These are phyloP conservation scores for Pachysolen tannophilus DNA, from an alignment of 805 yeast species.

Conservation along the genomic window DNA sequence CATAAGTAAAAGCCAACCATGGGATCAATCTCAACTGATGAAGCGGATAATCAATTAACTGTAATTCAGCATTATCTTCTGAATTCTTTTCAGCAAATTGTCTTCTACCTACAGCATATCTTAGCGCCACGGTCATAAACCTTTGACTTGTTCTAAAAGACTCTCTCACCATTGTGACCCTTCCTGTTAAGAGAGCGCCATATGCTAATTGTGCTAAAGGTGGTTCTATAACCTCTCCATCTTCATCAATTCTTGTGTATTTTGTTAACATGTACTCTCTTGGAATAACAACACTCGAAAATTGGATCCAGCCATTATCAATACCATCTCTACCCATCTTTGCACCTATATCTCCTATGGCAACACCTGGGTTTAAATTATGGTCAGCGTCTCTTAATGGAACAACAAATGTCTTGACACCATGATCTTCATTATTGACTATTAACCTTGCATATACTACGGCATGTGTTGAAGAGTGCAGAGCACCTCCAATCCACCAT, in stretches of 20 bases:
- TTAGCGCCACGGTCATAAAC: constrained; percentile 72
- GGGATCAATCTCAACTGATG: constrained; percentile 88
- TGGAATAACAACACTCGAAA: constrained; percentile 76
- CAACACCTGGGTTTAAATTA: constrained; percentile 67
- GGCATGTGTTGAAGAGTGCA: constrained; percentile 85
- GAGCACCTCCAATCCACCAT: constrained; percentile 99
- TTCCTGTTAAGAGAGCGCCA: constrained; percentile 80
- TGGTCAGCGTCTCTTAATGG: constrained; percentile 77
- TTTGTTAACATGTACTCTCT: constrained; percentile 75
- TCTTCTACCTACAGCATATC: constrained; percentile 86
- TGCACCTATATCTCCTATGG: constrained; percentile 87
- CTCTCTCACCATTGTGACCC: constrained; percentile 85
- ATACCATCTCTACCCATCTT: constrained; percentile 96
- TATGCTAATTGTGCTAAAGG: constrained; percentile 86
- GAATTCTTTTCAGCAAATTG: constrained; percentile 56
- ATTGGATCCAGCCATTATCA: constrained; percentile 96
- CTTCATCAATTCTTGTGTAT: constrained; percentile 61
- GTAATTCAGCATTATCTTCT: constrained; percentile 48
- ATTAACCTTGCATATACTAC: constrained; percentile 80
- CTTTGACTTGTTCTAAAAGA: constrained; percentile 76
- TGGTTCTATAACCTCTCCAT: constrained; percentile 67
- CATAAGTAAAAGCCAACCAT: constrained; percentile 70
- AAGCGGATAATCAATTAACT: constrained; percentile 76
- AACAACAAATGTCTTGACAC: constrained; percentile 87
- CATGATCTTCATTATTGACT: constrained; percentile 78